These are phyloP conservation scores for Aspergillus neotritici DNA, from an alignment of 2,329 filamentous ascomycete species.

Conservation along the genomic window DNA sequence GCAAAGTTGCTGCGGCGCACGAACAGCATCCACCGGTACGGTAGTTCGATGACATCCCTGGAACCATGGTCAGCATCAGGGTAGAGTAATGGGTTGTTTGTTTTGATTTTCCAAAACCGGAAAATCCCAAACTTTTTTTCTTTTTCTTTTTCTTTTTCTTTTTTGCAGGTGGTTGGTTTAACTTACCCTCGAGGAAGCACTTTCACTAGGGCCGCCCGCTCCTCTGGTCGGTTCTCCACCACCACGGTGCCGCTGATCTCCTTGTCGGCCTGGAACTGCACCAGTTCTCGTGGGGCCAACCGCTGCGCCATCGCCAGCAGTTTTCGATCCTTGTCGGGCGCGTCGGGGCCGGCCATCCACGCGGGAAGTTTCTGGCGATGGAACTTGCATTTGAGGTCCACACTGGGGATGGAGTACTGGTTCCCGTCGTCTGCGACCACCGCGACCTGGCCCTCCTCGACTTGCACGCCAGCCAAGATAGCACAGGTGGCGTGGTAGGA, in stretches of 20 bases:
- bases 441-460: constrained; percentile 79
- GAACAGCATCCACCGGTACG: constrained; percentile 48
- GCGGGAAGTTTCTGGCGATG: constrained; percentile 83
- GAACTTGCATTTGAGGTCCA: constrained; percentile 91
- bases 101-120: constrained; percentile 8
- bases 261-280: constrained; percentile 78
- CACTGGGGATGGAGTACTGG: constrained; percentile 86
- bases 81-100: no score
- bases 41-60: constrained; percentile 55
- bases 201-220: constrained; percentile 72
- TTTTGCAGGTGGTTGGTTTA: neutral
- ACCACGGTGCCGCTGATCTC: constrained; percentile 90
- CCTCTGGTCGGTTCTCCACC: constrained; percentile 71
- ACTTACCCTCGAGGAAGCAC: constrained; percentile 78
- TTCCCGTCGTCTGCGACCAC: constrained; percentile 85
- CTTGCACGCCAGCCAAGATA: constrained; percentile 81
- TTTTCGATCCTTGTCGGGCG: constrained; percentile 63
- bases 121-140: constrained; percentile 7
- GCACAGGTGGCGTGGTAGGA: constrained; percentile 96
- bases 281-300: constrained; percentile 67
- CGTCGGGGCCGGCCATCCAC: constrained; percentile 58
- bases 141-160: no score
- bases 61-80: constrained; percentile 12
- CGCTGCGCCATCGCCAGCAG: constrained; percentile 63
- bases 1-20: constrained; percentile 47